Base-by-base conservation (phyloP, 768 basidiomycete species). In the Exidia glandulosa region DNA sequence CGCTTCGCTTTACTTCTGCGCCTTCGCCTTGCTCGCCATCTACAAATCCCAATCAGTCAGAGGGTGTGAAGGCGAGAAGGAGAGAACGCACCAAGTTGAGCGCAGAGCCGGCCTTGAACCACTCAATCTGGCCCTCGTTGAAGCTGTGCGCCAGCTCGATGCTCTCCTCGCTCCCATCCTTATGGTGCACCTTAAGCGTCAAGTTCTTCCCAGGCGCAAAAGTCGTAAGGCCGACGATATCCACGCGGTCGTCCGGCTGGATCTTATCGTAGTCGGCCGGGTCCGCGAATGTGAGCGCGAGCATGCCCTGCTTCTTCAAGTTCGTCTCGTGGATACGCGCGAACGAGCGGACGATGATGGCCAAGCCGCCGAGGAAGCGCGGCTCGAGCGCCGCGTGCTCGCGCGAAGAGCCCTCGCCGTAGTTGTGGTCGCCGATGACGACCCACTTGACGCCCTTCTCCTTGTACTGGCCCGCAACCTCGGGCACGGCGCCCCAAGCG, bases 301-400 rank as follows among this genome's bases (percentile, higher is more conserved):
- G 90, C 91, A 95, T 94, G 67, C 94, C 94, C 78, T 97, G 94
- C 84, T 97, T 97, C 88, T 98, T 98, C 84, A 94, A 77, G 81
- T 94, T 94, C 70, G 92, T 92, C 78, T 90, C 94, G 76, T 95
- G 94, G 76, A 97, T 97, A 75, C 94, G 92, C 58, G 94, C 94
- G 74, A 97, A 98, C 33, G 90, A 94, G 72, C 93, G 85, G 71
- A 88, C 88, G 74, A 99, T 94, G 78, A 97, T 90, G 31, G 95
- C 95, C 60, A 93, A 80, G 63, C 94, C 95, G 62, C 93, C 94
- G 61, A 96, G 87, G 83, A 83, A 96, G 57, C 94, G 87, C 29
- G 94, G 94, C 75, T 95, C 94, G 59, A 96, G 87, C 29, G 94
- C 94, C 65, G 95, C 95, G 75, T 96, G 94, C 75, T 97, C 94